These are phyloP conservation scores for Soucietia sequanensis DNA, from an alignment of 805 yeast species.

Conservation along the genomic window DNA sequence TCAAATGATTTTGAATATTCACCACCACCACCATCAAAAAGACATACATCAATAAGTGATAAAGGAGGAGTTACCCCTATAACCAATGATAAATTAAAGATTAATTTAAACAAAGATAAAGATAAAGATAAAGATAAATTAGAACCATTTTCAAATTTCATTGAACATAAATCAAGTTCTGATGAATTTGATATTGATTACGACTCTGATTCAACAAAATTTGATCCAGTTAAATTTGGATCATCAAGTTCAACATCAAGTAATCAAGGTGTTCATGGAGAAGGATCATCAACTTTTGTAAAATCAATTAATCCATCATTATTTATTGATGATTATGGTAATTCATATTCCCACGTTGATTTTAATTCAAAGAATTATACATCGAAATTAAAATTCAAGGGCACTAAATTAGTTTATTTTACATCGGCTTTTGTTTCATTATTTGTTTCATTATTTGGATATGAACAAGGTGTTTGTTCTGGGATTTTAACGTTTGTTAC, in stretches of 20 bases:
- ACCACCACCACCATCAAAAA: too few relatives aligned
- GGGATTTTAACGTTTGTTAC: conserved; percentile 76
- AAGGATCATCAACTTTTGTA: conserved; percentile 2
- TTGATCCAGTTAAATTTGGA: conserved; percentile 12
- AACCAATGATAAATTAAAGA: too few relatives aligned
- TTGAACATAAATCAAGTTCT: conserved; percentile 7
- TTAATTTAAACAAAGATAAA: too few relatives aligned
- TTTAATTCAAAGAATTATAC: conserved; percentile 36
- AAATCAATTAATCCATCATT: conserved; percentile 2
- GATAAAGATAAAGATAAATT: conserved; percentile 2
- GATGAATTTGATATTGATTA: conserved; percentile 8
- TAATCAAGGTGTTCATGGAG: conserved; percentile 12
- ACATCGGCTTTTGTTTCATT: conserved; percentile 45
- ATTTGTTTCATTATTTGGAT: conserved; percentile 40
- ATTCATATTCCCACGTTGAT: conserved; percentile 33
- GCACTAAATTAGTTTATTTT: conserved; percentile 39
- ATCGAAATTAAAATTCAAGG: conserved; percentile 31
- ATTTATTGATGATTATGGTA: conserved; percentile 32
- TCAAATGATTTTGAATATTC: too few relatives aligned
- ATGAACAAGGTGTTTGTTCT: conserved; percentile 79
- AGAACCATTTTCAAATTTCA: conserved; percentile 5
- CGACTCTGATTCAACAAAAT: too few relatives aligned
- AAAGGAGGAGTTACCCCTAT: too few relatives aligned
- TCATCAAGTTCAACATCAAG: conserved; percentile 7
- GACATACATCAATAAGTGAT: too few relatives aligned